Percentiles rank a stretch among this genome's conserved stretches.
Evolutionary conservation across 352 stramenopile genomes (phyloP).

Genomic region (Pythium rishiriense): DNA sequence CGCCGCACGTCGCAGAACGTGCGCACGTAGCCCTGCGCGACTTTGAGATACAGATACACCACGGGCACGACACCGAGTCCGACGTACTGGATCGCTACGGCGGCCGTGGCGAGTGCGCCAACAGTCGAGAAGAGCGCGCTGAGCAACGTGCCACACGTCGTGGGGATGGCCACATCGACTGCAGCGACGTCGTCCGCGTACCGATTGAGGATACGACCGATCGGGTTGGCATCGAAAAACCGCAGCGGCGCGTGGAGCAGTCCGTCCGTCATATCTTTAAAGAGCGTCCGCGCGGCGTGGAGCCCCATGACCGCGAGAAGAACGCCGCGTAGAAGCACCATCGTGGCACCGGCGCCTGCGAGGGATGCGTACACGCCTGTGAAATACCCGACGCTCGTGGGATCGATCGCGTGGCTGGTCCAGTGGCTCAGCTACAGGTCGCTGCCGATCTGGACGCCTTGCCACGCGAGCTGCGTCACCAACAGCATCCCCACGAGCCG

Average conservation of each 20-base stretch:
- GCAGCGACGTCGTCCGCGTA: constrained; percentile 31
- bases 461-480: constrained; percentile 24
- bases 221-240: constrained; percentile 36
- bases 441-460: constrained; percentile 32
- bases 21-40: constrained; percentile 26
- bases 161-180: constrained; percentile 10
- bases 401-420: constrained; percentile 1
- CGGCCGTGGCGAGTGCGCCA: constrained; percentile 60
- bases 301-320: constrained; percentile 12
- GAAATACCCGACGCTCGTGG: not conserved
- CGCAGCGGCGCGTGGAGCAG: constrained; percentile 30
- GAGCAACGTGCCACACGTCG: constrained; percentile 7
- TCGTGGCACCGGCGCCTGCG: constrained; percentile 19
- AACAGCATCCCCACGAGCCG: constrained; percentile 1
- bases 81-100: constrained; percentile 38
- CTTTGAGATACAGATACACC: constrained; percentile 46
- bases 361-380: constrained; percentile 8
- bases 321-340: constrained; percentile 8
- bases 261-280: constrained; percentile 15
- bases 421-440: constrained; percentile 31
- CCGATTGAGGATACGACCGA: constrained; percentile 37
- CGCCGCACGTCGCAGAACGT: constrained; percentile 30
- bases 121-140: constrained; percentile 62
- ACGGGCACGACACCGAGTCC: constrained; percentile 63
- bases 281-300: constrained; percentile 10